Evolutionary conservation across 768 basidiomycete genomes (phyloP), one percentile per base, ranked within the genome.

Genomic region (Epithele typhae): DNA sequence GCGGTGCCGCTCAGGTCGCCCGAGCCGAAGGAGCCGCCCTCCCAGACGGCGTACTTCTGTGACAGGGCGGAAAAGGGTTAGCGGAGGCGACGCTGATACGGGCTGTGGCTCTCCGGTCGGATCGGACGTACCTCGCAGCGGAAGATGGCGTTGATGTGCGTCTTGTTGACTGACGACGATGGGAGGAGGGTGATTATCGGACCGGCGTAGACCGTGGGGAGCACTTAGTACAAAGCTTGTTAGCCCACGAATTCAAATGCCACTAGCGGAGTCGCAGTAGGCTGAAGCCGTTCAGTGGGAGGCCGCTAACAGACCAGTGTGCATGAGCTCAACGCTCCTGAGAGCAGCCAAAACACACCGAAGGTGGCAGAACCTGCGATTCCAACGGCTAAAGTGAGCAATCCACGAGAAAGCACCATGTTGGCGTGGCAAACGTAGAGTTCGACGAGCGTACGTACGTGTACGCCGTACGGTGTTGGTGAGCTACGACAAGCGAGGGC

Each of bases 21-120:
- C 11, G 38, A 50, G 5, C 62, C 64, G 8, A 63, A 43, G 1
- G 64, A 62, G 22, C 63, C 61, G 9, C 46, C 63, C 5, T 56
- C 49, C 62, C 58, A 62, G 2, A 42, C 47, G n/a, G 63, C 60
- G 35, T 60, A 64, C 45, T 62, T 62, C 62, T 64, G 27, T 0
- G 17, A n/a, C 22, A 19, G 14, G 8, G 12, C 3, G 21, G 17
- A 4, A 2, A 17, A 12, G 3, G 10, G 12, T 9, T 47, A 5
- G 37, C 46, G 25, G 4, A 11, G 17, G 14, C 7, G 27, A 19
- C 6, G 15, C 9, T 25, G 12, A 35, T 30, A 19, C 17, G 35
- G 12, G 30, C 10, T n/a, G n/a, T n/a, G n/a, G n/a, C n/a, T 22
- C 22, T 17, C 15, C 10, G 14, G 4, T 22, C 11, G 9, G 25